A percentile compares a stretch with the other conserved stretches of the same genome.
Evolutionary conservation across 495 filamentous ascomycete genomes (phyloP).

Genomic region (Lindgomyces ingoldianus): DNA sequence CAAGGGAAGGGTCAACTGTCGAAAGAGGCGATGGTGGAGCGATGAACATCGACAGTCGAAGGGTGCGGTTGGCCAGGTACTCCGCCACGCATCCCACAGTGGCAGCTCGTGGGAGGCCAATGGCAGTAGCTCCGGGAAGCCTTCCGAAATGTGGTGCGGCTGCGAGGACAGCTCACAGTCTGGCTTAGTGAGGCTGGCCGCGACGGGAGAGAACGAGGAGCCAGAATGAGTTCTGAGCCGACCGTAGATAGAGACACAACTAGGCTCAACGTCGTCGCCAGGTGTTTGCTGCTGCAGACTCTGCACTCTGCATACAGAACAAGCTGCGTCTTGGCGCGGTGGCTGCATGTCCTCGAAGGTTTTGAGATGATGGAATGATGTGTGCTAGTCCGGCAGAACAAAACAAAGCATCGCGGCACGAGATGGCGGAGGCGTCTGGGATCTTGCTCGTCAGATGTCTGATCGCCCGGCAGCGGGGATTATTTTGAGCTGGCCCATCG

Average conservation of each 20-base stretch:
- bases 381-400: neutral
- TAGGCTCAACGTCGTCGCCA: too few species aligned
- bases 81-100: slow-evolving; percentile 1
- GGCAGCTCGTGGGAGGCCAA: neutral
- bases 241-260: too few species aligned
- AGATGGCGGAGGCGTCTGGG: neutral
- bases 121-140: neutral
- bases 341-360: neutral
- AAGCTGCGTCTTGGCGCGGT: neutral
- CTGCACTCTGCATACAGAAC: too few species aligned
- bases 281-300: too few species aligned
- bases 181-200: neutral
- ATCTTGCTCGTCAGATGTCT: neutral
- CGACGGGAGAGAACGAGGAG: neutral
- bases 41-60: neutral
- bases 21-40: neutral
- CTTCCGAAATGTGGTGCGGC: neutral
- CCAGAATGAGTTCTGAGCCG: too few species aligned
- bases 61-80: neutral
- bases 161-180: neutral
- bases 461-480: slow-evolving; percentile 2
- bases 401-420: neutral
- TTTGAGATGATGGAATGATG: too few species aligned
- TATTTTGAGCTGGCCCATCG: neutral
- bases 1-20: neutral